A percentile compares a stretch with the other conserved stretches of the same genome.
These are phyloP conservation scores for Erodium texanum DNA, from an alignment of 441 rosid genomes.

Conservation along the genomic window DNA sequence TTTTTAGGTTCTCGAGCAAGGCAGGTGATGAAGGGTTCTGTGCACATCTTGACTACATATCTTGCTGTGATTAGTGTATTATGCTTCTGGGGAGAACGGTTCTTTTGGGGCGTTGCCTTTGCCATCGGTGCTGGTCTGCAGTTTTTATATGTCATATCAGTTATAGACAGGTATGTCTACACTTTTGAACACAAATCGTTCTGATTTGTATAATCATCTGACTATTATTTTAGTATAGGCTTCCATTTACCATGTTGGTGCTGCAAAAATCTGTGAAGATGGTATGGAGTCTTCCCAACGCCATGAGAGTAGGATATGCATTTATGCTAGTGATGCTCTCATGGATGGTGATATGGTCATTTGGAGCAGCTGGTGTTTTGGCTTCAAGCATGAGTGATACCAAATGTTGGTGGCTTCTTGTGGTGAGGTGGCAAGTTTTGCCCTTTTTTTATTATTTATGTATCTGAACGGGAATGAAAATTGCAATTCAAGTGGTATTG, in stretches of 20 bases:
- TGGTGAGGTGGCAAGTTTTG: conserved; percentile 99
- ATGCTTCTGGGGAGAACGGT: conserved; percentile 78
- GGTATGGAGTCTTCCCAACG: conserved; percentile 90
- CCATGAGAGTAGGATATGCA: conserved; percentile 58
- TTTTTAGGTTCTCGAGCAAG: conserved; percentile 67
- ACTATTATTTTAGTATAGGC: conserved; percentile 36
- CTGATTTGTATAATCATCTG: conserved; percentile 15
- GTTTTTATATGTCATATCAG: conserved; percentile 84
- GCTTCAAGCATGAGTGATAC: conserved; percentile 68
- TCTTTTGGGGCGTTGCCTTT: conserved; percentile 82
- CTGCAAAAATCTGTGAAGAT: conserved; percentile 74
- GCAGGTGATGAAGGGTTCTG: conserved; percentile 83
- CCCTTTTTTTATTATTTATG: conserved; percentile 26
- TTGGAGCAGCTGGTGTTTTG: conserved; percentile 89
- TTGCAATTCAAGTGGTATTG: conserved; percentile 17
- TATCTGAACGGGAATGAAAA: conserved; percentile 21
- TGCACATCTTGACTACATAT: conserved; percentile 81
- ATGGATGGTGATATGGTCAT: conserved; percentile 92
- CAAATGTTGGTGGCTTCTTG: conserved; percentile 93
- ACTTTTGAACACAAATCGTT: conserved; percentile 6
- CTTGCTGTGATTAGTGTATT: conserved; percentile 81
- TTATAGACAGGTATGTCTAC: conserved; percentile 87
- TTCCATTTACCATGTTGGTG: conserved; percentile 80
- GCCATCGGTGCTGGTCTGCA: conserved; percentile 69
- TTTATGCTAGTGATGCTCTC: conserved; percentile 71